These are phyloP conservation scores for Aspergillus oerlinghausenensis DNA, from an alignment of 2,329 filamentous ascomycete species.

Conservation along the genomic window DNA sequence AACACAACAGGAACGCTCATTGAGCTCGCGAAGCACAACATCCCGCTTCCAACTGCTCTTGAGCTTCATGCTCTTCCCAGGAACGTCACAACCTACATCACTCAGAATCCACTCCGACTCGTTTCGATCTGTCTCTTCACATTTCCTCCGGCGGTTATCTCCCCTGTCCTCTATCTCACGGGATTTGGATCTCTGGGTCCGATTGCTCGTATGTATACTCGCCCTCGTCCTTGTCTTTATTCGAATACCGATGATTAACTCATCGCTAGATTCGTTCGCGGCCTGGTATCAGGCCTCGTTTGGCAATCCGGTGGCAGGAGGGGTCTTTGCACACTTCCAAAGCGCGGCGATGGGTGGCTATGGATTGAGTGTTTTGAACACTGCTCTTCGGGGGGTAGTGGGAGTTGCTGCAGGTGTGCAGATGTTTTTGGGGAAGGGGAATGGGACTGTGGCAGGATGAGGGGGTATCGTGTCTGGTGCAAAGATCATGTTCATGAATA, in stretches of 20 bases:
- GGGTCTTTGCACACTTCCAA: not conserved
- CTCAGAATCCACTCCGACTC: not conserved
- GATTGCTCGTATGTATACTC: not conserved
- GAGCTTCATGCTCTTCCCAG: too few relatives aligned
- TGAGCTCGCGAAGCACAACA: not conserved
- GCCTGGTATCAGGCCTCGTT: not conserved
- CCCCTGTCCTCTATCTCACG: not conserved
- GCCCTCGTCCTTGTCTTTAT: too few relatives aligned
- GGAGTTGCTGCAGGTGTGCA: not conserved
- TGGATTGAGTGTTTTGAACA: not conserved
- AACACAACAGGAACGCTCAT: not conserved
- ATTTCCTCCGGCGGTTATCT: not conserved
- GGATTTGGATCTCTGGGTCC: not conserved
- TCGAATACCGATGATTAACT: not conserved
- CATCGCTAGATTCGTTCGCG: not conserved
- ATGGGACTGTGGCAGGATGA: not conserved
- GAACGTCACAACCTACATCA: not conserved
- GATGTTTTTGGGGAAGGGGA: not conserved
- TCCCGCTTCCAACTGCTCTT: too few relatives aligned
- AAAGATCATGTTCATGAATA: not conserved
- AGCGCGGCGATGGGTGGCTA: conserved; percentile 4
- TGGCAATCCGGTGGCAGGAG: not conserved
- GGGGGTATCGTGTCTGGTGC: too few relatives aligned
- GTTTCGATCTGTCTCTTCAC: not conserved
- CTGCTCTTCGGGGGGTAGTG: not conserved